A percentile compares a stretch with the other conserved stretches of the same genome.
phyloP scores from a whole-genome alignment of 768 basidiomycete species.

The Rhodotorula diobovata region DNA sequence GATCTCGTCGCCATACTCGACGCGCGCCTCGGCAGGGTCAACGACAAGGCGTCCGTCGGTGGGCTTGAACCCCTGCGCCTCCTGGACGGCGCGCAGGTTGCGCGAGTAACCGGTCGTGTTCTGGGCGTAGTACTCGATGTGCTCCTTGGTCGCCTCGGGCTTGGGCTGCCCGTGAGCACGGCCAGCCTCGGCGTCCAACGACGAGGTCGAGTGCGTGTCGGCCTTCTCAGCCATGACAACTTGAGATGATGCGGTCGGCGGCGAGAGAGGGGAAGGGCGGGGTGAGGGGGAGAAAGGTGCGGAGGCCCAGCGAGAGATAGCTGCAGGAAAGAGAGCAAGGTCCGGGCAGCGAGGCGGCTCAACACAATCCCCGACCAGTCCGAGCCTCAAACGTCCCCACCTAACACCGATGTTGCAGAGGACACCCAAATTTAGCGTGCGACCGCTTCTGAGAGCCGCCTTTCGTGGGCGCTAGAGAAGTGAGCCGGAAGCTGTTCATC shows the following conservation, averaged over 20 bases:
- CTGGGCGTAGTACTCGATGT: conserved; percentile 30
- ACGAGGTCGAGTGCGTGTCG: background rate
- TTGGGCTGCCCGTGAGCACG: background rate
- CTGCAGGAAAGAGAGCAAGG: background rate
- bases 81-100: conserved; percentile 21
- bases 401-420: too few species aligned
- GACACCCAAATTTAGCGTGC: too few species aligned
- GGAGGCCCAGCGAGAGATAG: background rate
- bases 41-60: conserved; percentile 28
- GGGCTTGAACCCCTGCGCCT: conserved; percentile 30
- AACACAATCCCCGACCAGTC: too few species aligned
- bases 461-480: too few species aligned
- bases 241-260: background rate
- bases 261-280: background rate
- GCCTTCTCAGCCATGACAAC: background rate
- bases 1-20: conserved; percentile 59
- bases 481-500: too few species aligned
- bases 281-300: background rate
- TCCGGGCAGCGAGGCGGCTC: too few species aligned
- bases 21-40: conserved; percentile 54
- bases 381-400: too few species aligned
- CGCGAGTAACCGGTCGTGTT: conserved; percentile 9
- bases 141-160: conserved; percentile 7
- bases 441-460: too few species aligned
- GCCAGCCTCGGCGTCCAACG: background rate